Evolutionary conservation across 208 protist species (phyloP).

Genomic region (Trypanosoma melophagium): DNA sequence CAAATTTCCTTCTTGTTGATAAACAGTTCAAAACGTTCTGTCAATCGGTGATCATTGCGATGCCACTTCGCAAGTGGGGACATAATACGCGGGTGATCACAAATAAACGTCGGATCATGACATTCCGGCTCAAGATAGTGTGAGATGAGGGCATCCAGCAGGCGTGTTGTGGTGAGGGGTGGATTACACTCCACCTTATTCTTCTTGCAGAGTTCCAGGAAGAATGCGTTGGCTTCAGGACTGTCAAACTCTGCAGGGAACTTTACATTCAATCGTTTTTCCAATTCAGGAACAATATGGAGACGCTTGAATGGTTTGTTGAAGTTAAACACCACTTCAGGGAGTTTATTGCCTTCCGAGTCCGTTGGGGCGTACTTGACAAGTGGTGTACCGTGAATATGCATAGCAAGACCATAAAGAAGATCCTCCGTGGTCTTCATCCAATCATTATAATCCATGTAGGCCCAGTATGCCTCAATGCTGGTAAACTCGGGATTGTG

Average conservation of each 20-base stretch:
- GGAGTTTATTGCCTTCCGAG: slow-evolving; percentile 72
- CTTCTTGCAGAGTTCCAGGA: slow-evolving; percentile 90
- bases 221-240: slow-evolving; percentile 77
- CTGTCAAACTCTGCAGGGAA: slow-evolving; percentile 82
- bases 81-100: slow-evolving; percentile 99
- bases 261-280: slow-evolving; percentile 90
- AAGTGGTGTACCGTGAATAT: slow-evolving; percentile 92
- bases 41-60: slow-evolving; percentile 90
- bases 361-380: slow-evolving; percentile 94
- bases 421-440: slow-evolving; percentile 98
- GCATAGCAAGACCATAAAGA: slow-evolving; percentile 93
- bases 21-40: slow-evolving; percentile 99
- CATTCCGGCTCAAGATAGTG: slow-evolving; percentile 96
- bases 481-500: slow-evolving; percentile 99
- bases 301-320: slow-evolving; percentile 97
- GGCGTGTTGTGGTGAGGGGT: slow-evolving; percentile 95
- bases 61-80: slow-evolving; percentile 99
- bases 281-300: slow-evolving; percentile 95
- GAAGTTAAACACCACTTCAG: slow-evolving; percentile 97
- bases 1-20: slow-evolving; percentile 96
- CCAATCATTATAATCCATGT: slow-evolving; percentile 99
- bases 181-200: slow-evolving; percentile 91
- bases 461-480: slow-evolving; percentile 99
- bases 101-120: slow-evolving; percentile 99
- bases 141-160: slow-evolving; percentile 98